These are phyloP conservation scores for Stentor roeselii DNA, from an alignment of 73 alveolate genomes.

Conservation along the genomic window DNA sequence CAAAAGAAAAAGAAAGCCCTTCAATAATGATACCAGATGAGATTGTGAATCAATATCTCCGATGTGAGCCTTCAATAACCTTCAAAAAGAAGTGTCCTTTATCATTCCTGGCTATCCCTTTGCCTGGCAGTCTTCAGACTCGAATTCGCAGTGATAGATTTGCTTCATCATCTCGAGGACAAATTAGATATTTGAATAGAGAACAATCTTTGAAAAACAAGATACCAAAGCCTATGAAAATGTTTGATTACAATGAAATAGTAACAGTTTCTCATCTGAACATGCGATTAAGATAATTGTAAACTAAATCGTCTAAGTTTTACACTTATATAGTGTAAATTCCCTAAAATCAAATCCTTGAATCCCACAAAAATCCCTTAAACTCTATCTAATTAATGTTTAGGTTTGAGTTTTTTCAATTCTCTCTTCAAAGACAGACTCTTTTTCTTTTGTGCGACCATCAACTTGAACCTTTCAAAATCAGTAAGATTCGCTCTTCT, in stretches of 20 bases:
- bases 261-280: background rate
- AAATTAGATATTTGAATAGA: background rate
- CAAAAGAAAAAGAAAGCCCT: background rate
- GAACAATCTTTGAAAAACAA: background rate
- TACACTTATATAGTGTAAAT: no score
- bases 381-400: background rate
- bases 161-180: background rate
- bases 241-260: background rate
- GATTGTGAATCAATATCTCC: no score
- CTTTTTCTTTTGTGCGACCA: constrained; percentile 46
- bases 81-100: background rate
- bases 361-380: background rate
- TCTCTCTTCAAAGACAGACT: background rate
- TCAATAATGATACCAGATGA: background rate
- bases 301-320: no score
- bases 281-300: background rate
- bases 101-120: background rate
- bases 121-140: background rate
- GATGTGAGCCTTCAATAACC: background rate
- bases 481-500: constrained; percentile 64
- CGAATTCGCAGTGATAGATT: background rate
- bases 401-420: background rate
- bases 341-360: background rate
- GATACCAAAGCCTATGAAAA: background rate
- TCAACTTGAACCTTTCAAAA: constrained; percentile 59